phyloP scores from a whole-genome alignment of 768 basidiomycete genomes.

The Amanita phalloides region DNA sequence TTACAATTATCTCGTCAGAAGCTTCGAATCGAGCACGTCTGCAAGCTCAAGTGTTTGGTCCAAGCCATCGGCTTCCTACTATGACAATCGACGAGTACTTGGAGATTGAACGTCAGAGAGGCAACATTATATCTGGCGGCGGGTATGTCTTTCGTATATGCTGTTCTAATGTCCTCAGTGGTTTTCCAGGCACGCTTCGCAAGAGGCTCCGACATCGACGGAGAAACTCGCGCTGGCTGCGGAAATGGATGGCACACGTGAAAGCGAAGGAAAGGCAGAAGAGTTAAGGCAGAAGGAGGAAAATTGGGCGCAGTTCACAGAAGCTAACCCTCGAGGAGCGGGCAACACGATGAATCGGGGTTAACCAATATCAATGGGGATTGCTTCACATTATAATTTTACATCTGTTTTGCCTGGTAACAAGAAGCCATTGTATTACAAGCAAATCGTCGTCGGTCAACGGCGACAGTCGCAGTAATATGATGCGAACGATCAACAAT shows the following conservation, averaged over 20 bases:
- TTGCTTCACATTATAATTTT: conserved; percentile 12
- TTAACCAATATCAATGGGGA: conserved; percentile 19
- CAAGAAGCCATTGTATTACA: conserved; percentile 10
- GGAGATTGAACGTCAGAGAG: conserved; percentile 70
- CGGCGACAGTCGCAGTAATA: conserved; percentile 5
- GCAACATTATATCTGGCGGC: conserved; percentile 81
- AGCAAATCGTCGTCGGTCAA: background rate
- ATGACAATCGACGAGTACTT: conserved; percentile 97
- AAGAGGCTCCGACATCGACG: conserved; percentile 54
- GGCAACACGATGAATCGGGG: conserved; percentile 97
- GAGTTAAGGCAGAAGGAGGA: conserved; percentile 79
- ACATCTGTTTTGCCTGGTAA: conserved; percentile 4
- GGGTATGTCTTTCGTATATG: conserved; percentile 44
- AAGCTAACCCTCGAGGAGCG: conserved; percentile 78
- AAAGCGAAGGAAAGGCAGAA: conserved; percentile 61
- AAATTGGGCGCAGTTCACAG: conserved; percentile 84
- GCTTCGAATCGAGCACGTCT: conserved; percentile 59
- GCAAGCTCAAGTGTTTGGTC: conserved; percentile 74
- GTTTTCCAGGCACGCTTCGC: conserved; percentile 48
- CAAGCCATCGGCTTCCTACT: conserved; percentile 77
- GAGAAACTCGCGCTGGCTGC: conserved; percentile 73
- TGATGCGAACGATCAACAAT: conserved; percentile 40
- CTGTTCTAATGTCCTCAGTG: conserved; percentile 2
- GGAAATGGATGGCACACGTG: conserved; percentile 72
- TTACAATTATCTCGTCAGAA: conserved; percentile 80